phyloP scores from a whole-genome alignment of 768 basidiomycete species.

The Dioszegia crocea region DNA sequence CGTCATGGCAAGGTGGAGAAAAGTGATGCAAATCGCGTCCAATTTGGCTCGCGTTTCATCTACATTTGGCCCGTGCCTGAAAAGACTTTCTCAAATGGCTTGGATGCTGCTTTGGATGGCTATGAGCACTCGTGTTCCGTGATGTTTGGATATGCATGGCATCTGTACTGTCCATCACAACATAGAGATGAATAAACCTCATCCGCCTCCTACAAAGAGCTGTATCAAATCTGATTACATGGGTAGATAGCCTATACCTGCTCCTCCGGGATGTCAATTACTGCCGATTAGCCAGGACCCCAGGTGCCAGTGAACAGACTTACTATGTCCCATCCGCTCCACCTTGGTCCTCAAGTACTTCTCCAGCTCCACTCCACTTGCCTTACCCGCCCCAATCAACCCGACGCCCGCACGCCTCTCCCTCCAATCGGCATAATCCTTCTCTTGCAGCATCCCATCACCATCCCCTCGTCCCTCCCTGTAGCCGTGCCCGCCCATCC shows the following conservation, averaged over 20 bases:
- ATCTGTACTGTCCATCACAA: too few relatives aligned
- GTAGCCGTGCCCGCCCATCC: slow-evolving; percentile 6
- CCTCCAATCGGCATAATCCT: slow-evolving; percentile 47
- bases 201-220: too few relatives aligned
- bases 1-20: not conserved
- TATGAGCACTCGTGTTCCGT: too few relatives aligned
- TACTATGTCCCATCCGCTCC: slow-evolving; percentile 84
- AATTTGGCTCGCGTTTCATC: too few relatives aligned
- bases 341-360: slow-evolving; percentile 95
- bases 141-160: too few relatives aligned
- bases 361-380: slow-evolving; percentile 79
- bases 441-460: slow-evolving; percentile 22
- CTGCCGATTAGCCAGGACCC: slow-evolving; percentile 5
- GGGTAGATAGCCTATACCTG: too few relatives aligned
- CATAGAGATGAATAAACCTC: too few relatives aligned
- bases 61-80: too few relatives aligned
- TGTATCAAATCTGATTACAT: too few relatives aligned
- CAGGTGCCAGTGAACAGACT: slow-evolving; percentile 18
- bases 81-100: too few relatives aligned
- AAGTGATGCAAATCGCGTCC: not conserved
- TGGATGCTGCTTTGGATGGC: too few relatives aligned
- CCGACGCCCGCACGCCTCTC: slow-evolving; percentile 63
- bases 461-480: slow-evolving; percentile 2
- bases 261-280: slow-evolving; percentile 34
- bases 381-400: slow-evolving; percentile 72